phyloP scores from a whole-genome alignment of 2,329 filamentous ascomycete species.

The Aquanectria penicillioides region DNA sequence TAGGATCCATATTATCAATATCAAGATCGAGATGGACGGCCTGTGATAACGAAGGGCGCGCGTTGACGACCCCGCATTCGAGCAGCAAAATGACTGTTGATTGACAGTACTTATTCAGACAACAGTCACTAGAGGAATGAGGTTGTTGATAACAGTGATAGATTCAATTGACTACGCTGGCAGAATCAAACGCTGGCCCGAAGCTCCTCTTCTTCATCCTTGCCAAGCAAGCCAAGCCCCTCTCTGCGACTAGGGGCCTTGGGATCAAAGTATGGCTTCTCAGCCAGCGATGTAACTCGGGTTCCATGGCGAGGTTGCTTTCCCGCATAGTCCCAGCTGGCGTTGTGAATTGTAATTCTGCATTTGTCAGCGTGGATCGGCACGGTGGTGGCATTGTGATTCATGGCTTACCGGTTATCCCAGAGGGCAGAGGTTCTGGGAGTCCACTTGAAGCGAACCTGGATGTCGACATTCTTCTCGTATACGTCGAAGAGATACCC shows the following conservation, averaged over 20 bases:
- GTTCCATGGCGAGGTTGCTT: constrained; percentile 76
- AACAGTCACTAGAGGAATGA: too few relatives aligned
- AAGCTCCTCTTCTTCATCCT: constrained; percentile 57
- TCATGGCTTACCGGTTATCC: constrained; percentile 68
- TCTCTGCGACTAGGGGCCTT: constrained; percentile 73
- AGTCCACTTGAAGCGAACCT: constrained; percentile 78
- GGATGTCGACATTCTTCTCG: constrained; percentile 76
- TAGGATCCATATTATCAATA: too few relatives aligned
- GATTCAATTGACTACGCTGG: too few relatives aligned
- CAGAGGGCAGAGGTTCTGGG: constrained; percentile 73
- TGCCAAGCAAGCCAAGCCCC: constrained; percentile 70
- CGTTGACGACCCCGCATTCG: too few relatives aligned
- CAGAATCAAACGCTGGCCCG: background rate
- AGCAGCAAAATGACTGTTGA: too few relatives aligned
- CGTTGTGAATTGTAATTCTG: constrained; percentile 78
- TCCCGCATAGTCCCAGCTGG: constrained; percentile 78
- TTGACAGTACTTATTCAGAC: too few relatives aligned
- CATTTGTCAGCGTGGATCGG: background rate
- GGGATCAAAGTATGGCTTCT: constrained; percentile 75
- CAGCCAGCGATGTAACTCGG: constrained; percentile 74
- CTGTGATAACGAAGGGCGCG: too few relatives aligned
- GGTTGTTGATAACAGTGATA: too few relatives aligned
- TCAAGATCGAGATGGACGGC: too few relatives aligned
- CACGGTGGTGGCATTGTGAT: background rate
- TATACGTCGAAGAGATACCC: constrained; percentile 75